These are phyloP conservation scores for Cucumis cinereus DNA, from an alignment of 306 rosid genomes.

Conservation along the genomic window DNA sequence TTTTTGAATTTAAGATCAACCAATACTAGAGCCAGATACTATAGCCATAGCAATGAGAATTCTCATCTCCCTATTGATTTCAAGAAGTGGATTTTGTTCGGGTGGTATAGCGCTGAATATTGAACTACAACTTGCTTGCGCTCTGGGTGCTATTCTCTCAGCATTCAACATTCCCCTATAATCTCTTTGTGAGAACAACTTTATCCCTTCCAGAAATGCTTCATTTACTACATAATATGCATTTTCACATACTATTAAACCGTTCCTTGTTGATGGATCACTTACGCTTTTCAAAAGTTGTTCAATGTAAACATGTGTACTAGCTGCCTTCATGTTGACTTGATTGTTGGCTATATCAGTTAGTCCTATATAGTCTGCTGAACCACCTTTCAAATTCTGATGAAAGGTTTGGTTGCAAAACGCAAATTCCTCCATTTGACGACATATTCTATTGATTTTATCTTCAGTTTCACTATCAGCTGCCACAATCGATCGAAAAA, in stretches of 20 bases:
- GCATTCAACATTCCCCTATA: neutral
- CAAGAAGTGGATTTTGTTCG: neutral
- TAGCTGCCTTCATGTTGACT: neutral
- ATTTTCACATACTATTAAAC: neutral
- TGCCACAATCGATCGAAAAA: neutral
- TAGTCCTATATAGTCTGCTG: neutral
- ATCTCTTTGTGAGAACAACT: neutral
- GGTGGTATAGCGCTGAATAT: neutral
- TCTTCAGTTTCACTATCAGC: neutral
- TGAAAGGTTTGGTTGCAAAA: conserved; percentile 17
- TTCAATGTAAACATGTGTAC: neutral
- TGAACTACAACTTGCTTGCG: neutral
- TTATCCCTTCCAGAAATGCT: neutral
- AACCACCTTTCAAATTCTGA: neutral
- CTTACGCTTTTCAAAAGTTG: neutral
- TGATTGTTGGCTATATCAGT: neutral
- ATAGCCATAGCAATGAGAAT: conserved; percentile 17
- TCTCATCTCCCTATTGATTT: conserved; percentile 9
- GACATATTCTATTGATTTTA: conserved; percentile 14
- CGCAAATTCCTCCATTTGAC: conserved; percentile 11
- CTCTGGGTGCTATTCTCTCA: neutral
- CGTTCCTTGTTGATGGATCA: neutral
- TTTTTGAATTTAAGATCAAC: too few relatives aligned
- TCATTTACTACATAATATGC: neutral
- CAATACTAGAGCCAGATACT: neutral